Evolutionary conservation across 192 early-diverging fungal genomes (phyloP), one percentile per base, ranked within the genome.

Genomic region (Linnemannia elongata): DNA sequence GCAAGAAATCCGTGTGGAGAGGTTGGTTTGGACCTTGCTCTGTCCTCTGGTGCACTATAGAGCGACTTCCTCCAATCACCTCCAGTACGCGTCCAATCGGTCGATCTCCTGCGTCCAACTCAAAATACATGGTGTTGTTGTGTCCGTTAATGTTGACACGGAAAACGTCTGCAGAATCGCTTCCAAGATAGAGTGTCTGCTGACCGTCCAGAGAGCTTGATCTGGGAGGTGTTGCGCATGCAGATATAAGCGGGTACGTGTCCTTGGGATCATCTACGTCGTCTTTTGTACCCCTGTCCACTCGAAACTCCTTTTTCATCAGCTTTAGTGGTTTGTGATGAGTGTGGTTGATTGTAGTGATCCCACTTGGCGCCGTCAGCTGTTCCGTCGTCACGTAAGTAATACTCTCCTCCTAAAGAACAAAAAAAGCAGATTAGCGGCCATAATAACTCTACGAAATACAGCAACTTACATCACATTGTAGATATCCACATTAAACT

Each of bases 161-260:
- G 47, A 78, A 87, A 12, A 87, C 27, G 36, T 87, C 85, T 0
- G 79, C 63, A 0, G 85, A 81, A 39, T 87, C 85, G 72, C 85
- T 87, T 55, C 85, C 85, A 36, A 87, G 63, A 45, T 87, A 87
- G 1, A 87, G 72, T 33, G 85, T 81, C 35, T 87, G 85, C 27
- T 80, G 72, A 36, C 75, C 78, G 5, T 36, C 27, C 6, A 49
- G 35, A 5, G 55, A 38, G 6, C 49, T 72, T 22, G 85, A 87
- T 1, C n/a, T 72, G 38, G 80, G 85, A 24, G 80, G 79, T 15
- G 80, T 81, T 0, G 75, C 71, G 47, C 85, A 87, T 12, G 85
- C 79, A 33, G 85, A 81, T 30, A 87, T 87, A 10, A 87, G 71
- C 0, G 85, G 79, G 33, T 60, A 81, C 8, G 30, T 20, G 1